Percentiles rank a stretch among this genome's conserved stretches.
These are phyloP conservation scores for Paxillus ammoniavirescens DNA, from an alignment of 768 basidiomycete species.

Conservation along the genomic window DNA sequence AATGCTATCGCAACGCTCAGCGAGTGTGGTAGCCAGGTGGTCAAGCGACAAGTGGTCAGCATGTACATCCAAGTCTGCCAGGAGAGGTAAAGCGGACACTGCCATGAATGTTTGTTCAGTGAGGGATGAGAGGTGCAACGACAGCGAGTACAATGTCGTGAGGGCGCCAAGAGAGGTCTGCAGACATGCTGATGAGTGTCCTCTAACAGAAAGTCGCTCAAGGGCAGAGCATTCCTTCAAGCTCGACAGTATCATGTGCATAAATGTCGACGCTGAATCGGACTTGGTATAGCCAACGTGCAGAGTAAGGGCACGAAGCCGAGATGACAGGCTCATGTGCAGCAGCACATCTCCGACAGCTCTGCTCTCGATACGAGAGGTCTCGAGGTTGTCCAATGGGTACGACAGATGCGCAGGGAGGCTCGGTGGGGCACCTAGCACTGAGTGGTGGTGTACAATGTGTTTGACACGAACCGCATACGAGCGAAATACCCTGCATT, in stretches of 20 bases:
- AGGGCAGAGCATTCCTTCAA: slow-evolving; percentile 29
- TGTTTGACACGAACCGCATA: slow-evolving; percentile 26
- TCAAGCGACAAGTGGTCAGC: slow-evolving; percentile 36
- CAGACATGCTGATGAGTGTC: slow-evolving; percentile 28
- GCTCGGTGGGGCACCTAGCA: slow-evolving; percentile 6
- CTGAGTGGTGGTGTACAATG: slow-evolving; percentile 19
- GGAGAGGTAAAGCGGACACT: slow-evolving; percentile 35
- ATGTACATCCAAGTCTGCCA: slow-evolving; percentile 45
- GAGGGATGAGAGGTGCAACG: slow-evolving; percentile 41
- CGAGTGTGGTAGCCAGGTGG: slow-evolving; percentile 9
- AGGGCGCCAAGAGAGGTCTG: slow-evolving; percentile 34
- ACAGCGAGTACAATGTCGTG: slow-evolving; percentile 34
- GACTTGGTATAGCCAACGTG: slow-evolving; percentile 27
- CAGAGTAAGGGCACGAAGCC: slow-evolving; percentile 36
- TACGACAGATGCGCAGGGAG: slow-evolving; percentile 2
- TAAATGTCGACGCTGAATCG: slow-evolving; percentile 22
- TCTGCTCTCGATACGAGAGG: slow-evolving; percentile 17
- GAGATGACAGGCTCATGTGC: slow-evolving; percentile 32
- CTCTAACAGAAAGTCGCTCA: slow-evolving; percentile 39
- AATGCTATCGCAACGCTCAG: background rate
- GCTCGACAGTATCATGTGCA: slow-evolving; percentile 19
- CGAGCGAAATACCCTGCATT: slow-evolving; percentile 11
- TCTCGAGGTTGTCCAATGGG: slow-evolving; percentile 15
- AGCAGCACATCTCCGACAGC: slow-evolving; percentile 12
- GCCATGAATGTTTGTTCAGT: slow-evolving; percentile 35